phyloP scores from a whole-genome alignment of 345 rosid genomes.

The Pseudoturritis turrita region DNA sequence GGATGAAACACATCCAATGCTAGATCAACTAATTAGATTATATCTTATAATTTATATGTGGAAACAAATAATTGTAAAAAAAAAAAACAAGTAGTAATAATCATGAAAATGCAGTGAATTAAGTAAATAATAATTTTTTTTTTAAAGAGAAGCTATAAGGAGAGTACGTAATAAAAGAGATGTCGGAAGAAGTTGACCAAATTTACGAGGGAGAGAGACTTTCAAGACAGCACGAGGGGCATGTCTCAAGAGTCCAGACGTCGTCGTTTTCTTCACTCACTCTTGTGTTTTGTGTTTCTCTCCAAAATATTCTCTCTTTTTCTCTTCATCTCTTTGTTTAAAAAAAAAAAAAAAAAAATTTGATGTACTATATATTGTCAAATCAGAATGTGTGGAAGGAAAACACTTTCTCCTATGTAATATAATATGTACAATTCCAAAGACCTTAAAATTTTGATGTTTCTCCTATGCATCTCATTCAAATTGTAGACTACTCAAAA shows the following conservation, averaged over 20 bases:
- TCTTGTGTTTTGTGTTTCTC: conserved; percentile 18
- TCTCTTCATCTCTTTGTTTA: no score
- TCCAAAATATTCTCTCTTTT: background rate
- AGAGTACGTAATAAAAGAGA: conserved; percentile 21
- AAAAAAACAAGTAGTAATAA: background rate
- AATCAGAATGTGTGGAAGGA: conserved; percentile 11
- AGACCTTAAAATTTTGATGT: background rate
- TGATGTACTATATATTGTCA: background rate
- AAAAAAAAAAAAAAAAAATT: background rate
- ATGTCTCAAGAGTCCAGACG: conserved; percentile 6
- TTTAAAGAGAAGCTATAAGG: background rate
- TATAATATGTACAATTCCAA: background rate
- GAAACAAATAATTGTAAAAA: background rate
- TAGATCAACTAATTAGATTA: background rate
- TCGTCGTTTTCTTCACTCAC: conserved; percentile 13
- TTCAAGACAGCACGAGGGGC: conserved; percentile 33
- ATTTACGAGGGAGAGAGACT: conserved; percentile 3
- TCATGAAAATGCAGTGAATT: conserved; percentile 11
- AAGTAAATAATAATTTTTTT: background rate
- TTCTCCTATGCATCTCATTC: background rate
- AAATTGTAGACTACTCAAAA: background rate
- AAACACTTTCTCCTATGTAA: background rate
- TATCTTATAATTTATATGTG: background rate
- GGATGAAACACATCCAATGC: background rate
- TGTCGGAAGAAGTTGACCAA: conserved; percentile 32